Percentiles rank a stretch among this genome's conserved stretches.
Evolutionary conservation across 305 asterid species (phyloP).

Genomic region (Nicotiana rustica): DNA sequence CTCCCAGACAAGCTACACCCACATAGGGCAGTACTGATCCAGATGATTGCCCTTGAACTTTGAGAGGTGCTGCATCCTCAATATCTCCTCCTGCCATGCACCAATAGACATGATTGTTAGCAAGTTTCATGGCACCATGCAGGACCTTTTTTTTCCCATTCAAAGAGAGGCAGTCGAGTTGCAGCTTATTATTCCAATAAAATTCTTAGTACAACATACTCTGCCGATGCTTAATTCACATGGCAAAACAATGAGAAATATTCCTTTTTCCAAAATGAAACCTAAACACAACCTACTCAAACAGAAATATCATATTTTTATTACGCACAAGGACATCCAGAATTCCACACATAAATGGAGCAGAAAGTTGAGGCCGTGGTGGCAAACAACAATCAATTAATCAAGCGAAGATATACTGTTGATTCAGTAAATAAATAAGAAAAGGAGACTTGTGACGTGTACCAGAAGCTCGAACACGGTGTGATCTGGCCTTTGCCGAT

Average conservation of each 20-base stretch:
- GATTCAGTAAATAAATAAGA: slow-evolving; percentile 16
- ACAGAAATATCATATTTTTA: neutral
- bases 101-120: slow-evolving; percentile 32
- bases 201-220: neutral
- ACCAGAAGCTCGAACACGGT: slow-evolving; percentile 76
- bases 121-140: slow-evolving; percentile 24
- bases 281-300: neutral
- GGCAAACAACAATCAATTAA: neutral
- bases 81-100: slow-evolving; percentile 66
- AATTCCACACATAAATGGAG: neutral
- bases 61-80: slow-evolving; percentile 62
- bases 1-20: slow-evolving; percentile 93
- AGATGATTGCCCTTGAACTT: slow-evolving; percentile 65
- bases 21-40: slow-evolving; percentile 91
- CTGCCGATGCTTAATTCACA: slow-evolving; percentile 24
- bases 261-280: neutral
- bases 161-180: slow-evolving; percentile 29
- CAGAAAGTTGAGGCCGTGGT: neutral
- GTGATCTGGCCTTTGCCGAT: slow-evolving; percentile 61
- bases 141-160: slow-evolving; percentile 4
- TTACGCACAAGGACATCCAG: neutral
- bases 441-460: slow-evolving; percentile 34
- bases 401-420: neutral
- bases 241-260: neutral
- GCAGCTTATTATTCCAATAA: slow-evolving; percentile 21